A percentile compares a stretch with the other conserved stretches of the same genome.
phyloP scores from a whole-genome alignment of 2,329 filamentous ascomycete genomes.

The Ceratocystis eucalypticola region DNA sequence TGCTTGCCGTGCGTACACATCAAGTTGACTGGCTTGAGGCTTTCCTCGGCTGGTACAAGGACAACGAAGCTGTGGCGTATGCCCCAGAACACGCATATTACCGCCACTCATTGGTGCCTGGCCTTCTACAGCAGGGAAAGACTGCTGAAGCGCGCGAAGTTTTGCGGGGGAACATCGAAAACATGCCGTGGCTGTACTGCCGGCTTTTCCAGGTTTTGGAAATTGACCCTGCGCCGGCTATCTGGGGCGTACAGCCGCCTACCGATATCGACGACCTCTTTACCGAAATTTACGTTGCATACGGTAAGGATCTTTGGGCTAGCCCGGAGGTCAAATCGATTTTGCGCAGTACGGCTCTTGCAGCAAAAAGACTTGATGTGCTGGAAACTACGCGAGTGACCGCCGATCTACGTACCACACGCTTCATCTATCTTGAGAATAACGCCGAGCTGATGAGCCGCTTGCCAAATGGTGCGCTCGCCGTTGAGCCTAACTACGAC shows the following conservation, averaged over 20 bases:
- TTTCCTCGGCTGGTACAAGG: constrained; percentile 38
- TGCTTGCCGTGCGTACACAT: constrained; percentile 67
- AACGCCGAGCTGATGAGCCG: constrained; percentile 55
- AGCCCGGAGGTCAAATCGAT: constrained; percentile 55
- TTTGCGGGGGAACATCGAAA: constrained; percentile 54
- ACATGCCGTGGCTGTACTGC: constrained; percentile 73
- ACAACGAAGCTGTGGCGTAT: constrained; percentile 25
- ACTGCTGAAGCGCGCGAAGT: constrained; percentile 48
- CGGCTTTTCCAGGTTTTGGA: constrained; percentile 68
- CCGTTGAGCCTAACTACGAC: constrained; percentile 52
- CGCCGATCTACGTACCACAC: constrained; percentile 38
- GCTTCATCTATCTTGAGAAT: constrained; percentile 67
- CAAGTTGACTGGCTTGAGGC: constrained; percentile 65
- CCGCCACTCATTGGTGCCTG: constrained; percentile 62
- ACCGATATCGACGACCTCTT: constrained; percentile 51
- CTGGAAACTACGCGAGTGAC: constrained; percentile 25
- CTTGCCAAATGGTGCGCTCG: constrained; percentile 52
- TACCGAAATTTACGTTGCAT: constrained; percentile 60
- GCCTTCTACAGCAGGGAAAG: constrained; percentile 58
- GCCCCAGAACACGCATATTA: constrained; percentile 49
- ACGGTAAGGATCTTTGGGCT: constrained; percentile 76
- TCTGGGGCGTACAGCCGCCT: constrained; percentile 67
- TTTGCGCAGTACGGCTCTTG: constrained; percentile 52
- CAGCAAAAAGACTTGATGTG: constrained; percentile 19
- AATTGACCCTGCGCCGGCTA: constrained; percentile 60